Conservation (phyloP, 2,329 filamentous ascomycete genomes). For the Sarocladium brachiariae region DNA sequence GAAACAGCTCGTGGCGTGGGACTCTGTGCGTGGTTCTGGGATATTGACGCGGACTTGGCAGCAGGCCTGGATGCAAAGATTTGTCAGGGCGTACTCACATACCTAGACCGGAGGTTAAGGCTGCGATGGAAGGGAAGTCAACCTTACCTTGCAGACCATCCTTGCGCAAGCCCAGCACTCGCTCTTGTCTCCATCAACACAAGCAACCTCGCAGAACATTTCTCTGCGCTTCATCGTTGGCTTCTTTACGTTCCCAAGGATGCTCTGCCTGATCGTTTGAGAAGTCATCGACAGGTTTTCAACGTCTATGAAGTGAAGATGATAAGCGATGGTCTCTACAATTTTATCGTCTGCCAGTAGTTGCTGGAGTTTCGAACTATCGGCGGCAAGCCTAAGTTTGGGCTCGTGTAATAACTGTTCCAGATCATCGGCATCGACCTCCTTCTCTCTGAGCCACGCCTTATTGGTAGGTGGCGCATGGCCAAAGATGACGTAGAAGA, state of each 20-base stretch:
- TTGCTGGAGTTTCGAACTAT: neutral
- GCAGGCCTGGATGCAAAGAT: neutral
- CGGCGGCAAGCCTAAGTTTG: neutral
- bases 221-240: neutral
- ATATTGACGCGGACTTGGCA: neutral
- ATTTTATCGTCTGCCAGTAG: constrained; percentile 11
- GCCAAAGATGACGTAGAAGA: neutral
- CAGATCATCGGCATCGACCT: neutral
- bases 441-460: neutral
- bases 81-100: too few species aligned
- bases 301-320: constrained; percentile 14
- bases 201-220: constrained; percentile 12
- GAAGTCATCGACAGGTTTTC: constrained; percentile 13
- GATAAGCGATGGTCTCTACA: constrained; percentile 7
- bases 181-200: neutral
- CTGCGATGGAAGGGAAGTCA: too few species aligned
- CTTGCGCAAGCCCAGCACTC: constrained; percentile 16
- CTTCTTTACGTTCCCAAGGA: neutral
- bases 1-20: constrained; percentile 13
- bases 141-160: constrained; percentile 13
- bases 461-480: neutral
- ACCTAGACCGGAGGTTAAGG: too few species aligned
- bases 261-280: constrained; percentile 8
- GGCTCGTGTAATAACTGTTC: neutral
- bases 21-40: constrained; percentile 10